These are phyloP conservation scores for Daldinia childiae DNA, from an alignment of 495 filamentous ascomycete genomes.

Conservation along the genomic window DNA sequence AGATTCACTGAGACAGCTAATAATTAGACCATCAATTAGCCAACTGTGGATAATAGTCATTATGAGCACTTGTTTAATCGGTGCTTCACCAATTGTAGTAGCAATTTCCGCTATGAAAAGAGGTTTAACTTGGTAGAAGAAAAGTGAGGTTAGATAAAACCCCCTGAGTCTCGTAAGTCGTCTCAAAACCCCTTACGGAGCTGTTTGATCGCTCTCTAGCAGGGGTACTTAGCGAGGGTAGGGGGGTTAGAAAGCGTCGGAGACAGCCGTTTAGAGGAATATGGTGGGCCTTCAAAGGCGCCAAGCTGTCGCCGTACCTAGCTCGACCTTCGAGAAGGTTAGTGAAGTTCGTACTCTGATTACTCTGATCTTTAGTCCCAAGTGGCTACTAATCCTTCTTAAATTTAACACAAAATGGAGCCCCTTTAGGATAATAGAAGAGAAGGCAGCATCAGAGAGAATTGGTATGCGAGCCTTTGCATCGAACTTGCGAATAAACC, in stretches of 20 bases:
- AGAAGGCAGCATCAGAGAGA: neutral
- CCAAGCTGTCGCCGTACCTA: conserved; percentile 30
- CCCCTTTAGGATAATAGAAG: neutral
- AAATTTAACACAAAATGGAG: neutral
- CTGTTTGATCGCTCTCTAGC: conserved; percentile 34
- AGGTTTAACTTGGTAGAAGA: conserved; percentile 1
- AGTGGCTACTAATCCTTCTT: neutral
- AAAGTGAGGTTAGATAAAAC: conserved; percentile 38
- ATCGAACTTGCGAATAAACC: neutral
- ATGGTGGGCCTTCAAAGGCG: conserved; percentile 24
- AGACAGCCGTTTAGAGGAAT: conserved; percentile 27
- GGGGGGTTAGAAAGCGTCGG: conserved; percentile 20
- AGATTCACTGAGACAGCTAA: neutral
- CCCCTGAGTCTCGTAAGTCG: conserved; percentile 38
- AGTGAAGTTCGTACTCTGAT: too few species aligned
- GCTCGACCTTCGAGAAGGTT: conserved; percentile 11
- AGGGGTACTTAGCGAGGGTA: conserved; percentile 22
- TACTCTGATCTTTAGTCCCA: conserved; percentile 2
- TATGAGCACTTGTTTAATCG: neutral
- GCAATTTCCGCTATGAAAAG: conserved; percentile 3
- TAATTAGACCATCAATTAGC: neutral
- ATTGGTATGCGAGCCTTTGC: neutral
- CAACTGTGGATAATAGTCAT: neutral
- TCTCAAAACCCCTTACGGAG: conserved; percentile 37
- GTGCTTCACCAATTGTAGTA: neutral